phyloP scores from a whole-genome alignment of 768 basidiomycete genomes.

The Trametes cingulata region DNA sequence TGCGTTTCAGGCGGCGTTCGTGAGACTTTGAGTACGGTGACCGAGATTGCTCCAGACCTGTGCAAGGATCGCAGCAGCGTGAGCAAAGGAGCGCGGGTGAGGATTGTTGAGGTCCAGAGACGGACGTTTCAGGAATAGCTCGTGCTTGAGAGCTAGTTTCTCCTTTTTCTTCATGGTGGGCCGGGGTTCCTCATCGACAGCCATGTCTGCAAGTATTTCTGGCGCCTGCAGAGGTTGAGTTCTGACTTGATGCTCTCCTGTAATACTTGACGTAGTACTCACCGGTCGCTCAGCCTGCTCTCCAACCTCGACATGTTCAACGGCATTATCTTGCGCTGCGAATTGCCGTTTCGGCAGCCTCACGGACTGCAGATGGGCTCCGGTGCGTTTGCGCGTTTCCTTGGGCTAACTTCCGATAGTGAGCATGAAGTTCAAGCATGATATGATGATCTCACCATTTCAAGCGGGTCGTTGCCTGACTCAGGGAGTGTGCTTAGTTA shows the following conservation, averaged over 20 bases:
- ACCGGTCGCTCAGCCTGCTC: conserved; percentile 44
- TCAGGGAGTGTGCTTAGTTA: too few species aligned
- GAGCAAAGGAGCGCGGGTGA: not conserved
- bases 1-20: conserved; percentile 67
- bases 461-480: too few species aligned
- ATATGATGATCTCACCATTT: conserved; percentile 4
- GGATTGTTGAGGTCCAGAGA: not conserved
- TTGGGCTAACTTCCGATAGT: conserved; percentile 29
- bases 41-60: conserved; percentile 51
- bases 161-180: conserved; percentile 57
- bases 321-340: conserved; percentile 49
- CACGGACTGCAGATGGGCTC: conserved; percentile 53
- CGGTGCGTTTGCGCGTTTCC: conserved; percentile 43
- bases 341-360: conserved; percentile 50
- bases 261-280: not conserved
- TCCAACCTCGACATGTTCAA: conserved; percentile 51
- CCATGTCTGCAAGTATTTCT: conserved; percentile 44
- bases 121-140: conserved; percentile 68
- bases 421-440: not conserved
- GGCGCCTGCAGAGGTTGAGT: conserved; percentile 36
- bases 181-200: conserved; percentile 26
- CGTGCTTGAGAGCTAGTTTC: conserved; percentile 64
- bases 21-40: conserved; percentile 74
- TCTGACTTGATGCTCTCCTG: conserved; percentile 13
- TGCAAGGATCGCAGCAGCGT: not conserved